phyloP scores from a whole-genome alignment of 2,329 filamentous ascomycete genomes.

The Didymella sp. region DNA sequence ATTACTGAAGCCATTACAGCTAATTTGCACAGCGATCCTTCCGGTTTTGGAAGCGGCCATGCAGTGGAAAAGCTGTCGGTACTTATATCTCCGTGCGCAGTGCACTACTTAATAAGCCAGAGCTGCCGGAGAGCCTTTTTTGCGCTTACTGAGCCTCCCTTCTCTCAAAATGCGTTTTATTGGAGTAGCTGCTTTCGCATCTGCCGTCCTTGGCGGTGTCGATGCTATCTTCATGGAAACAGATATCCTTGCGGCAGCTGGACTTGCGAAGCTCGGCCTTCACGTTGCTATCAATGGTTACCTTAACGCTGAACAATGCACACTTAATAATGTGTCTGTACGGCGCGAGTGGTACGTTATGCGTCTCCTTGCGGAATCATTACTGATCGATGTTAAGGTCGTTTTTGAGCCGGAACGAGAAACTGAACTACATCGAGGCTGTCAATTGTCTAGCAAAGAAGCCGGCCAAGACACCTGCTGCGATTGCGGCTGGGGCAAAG shows the following conservation, averaged over 20 bases:
- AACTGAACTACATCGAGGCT: constrained; percentile 40
- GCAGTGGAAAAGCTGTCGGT: background rate
- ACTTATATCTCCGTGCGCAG: background rate
- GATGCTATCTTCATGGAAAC: constrained; percentile 27
- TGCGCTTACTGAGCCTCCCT: background rate
- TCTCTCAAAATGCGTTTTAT: background rate
- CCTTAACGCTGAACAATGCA: constrained; percentile 42
- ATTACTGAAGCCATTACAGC: background rate
- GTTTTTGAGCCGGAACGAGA: background rate
- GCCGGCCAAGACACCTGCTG: constrained; percentile 34
- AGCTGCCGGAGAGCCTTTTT: background rate
- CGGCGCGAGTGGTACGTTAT: constrained; percentile 54
- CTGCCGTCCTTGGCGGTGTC: background rate
- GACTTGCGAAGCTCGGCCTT: constrained; percentile 43
- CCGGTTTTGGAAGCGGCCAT: background rate
- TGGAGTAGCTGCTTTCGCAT: background rate
- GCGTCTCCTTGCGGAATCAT: background rate
- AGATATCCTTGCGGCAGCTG: constrained; percentile 46
- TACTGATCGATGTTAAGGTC: background rate
- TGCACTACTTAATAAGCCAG: background rate
- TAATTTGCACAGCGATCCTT: background rate
- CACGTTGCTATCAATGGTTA: constrained; percentile 36
- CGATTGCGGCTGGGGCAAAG: constrained; percentile 35
- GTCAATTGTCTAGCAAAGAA: constrained; percentile 39
- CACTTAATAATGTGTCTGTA: constrained; percentile 48